A percentile compares a stretch with the other conserved stretches of the same genome.
Evolutionary conservation across 2,329 filamentous ascomycete genomes (phyloP).

Genomic region (Thelonectria rubi): DNA sequence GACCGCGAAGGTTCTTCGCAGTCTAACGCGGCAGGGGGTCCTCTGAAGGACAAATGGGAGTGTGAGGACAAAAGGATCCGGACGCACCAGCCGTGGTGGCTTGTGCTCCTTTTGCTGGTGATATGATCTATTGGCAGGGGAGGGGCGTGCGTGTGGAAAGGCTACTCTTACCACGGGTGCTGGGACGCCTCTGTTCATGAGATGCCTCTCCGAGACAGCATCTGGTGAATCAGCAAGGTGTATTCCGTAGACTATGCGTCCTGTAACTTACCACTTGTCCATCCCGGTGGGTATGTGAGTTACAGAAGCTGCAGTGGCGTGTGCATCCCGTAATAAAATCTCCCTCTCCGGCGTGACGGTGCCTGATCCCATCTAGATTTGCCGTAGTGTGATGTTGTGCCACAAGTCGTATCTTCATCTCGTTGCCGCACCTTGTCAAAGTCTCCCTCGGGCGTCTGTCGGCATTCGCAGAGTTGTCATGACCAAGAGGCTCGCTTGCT

Average conservation of each 20-base stretch:
- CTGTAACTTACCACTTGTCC: no score
- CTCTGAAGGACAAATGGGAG: neutral
- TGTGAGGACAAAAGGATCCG: neutral
- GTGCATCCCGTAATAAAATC: neutral
- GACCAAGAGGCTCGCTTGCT: neutral
- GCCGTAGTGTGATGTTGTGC: constrained; percentile 14
- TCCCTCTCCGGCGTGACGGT: constrained; percentile 9
- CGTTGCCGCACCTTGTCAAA: constrained; percentile 25
- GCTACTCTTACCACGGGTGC: neutral
- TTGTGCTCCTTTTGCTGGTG: neutral
- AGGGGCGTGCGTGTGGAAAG: neutral
- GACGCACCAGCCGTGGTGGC: constrained; percentile 6
- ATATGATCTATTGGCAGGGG: neutral
- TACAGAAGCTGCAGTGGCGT: constrained; percentile 10
- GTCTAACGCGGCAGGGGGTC: neutral
- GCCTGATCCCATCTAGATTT: constrained; percentile 16
- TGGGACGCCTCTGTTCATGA: neutral
- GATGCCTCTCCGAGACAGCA: neutral
- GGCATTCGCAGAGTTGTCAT: constrained; percentile 36
- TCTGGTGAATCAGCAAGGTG: neutral
- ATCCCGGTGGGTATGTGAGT: neutral
- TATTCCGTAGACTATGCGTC: no score
- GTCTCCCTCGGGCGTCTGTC: constrained; percentile 36
- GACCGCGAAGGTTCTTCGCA: neutral
- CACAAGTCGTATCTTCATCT: constrained; percentile 15